phyloP scores from a whole-genome alignment of 441 rosid species.

The Jatropha podagrica region DNA sequence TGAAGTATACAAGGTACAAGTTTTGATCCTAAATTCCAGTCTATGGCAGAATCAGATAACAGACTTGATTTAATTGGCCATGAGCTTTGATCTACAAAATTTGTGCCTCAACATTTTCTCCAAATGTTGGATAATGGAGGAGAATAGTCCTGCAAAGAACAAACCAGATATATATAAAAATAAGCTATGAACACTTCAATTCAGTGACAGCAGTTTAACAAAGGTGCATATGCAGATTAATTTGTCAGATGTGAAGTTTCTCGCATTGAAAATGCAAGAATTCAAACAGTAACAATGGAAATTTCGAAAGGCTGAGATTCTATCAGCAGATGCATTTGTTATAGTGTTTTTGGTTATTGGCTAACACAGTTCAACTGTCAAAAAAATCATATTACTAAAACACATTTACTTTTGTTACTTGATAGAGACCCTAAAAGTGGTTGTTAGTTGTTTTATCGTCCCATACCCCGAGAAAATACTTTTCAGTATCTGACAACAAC shows the following conservation, averaged over 20 bases:
- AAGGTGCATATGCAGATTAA: not conserved
- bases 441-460: too few relatives aligned
- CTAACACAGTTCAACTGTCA: too few relatives aligned
- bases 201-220: not conserved
- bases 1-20: not conserved
- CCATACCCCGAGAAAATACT: too few relatives aligned
- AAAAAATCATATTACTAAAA: too few relatives aligned
- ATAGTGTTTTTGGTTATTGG: too few relatives aligned
- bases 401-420: too few relatives aligned
- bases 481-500: too few relatives aligned
- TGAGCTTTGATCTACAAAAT: constrained; percentile 47
- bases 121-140: constrained; percentile 46
- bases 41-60: not conserved
- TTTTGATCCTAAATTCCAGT: not conserved
- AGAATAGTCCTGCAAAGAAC: constrained; percentile 53
- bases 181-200: not conserved
- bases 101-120: constrained; percentile 50
- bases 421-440: too few relatives aligned
- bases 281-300: not conserved
- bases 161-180: constrained; percentile 1
- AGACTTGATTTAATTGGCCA: not conserved
- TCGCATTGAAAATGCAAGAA: too few relatives aligned
- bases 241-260: not conserved
- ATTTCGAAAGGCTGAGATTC: not conserved
- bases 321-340: not conserved